A percentile compares a stretch with the other conserved stretches of the same genome.
Evolutionary conservation across 1,139 yeast genomes (phyloP).

Genomic region (Nakaseomyces bracarensis): DNA sequence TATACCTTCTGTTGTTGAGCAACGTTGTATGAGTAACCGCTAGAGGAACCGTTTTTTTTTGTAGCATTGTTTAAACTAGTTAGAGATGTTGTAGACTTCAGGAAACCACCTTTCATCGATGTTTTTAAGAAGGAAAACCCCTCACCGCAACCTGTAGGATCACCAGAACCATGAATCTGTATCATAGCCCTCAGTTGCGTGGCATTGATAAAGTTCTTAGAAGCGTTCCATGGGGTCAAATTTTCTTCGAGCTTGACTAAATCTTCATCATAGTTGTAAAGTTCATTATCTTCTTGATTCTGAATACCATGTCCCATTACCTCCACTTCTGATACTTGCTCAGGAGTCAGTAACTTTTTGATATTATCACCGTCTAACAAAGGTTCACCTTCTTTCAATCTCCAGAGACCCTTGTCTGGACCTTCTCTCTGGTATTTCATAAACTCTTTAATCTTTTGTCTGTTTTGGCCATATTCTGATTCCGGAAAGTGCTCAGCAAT

Average conservation of each 20-base stretch:
- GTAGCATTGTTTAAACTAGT: slow-evolving; percentile 1
- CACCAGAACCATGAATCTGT: slow-evolving; percentile 94
- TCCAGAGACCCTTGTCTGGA: slow-evolving; percentile 95
- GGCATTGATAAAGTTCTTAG: slow-evolving; percentile 84
- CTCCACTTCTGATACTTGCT: slow-evolving; percentile 79
- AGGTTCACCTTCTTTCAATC: slow-evolving; percentile 63
- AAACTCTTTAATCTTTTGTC: slow-evolving; percentile 91
- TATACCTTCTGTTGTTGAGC: slow-evolving; percentile 88
- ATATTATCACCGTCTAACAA: slow-evolving; percentile 74
- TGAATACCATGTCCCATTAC: slow-evolving; percentile 94
- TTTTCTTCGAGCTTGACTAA: slow-evolving; percentile 65
- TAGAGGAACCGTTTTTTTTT: slow-evolving; percentile 25
- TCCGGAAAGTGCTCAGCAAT: slow-evolving; percentile 92
- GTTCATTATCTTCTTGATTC: slow-evolving; percentile 62
- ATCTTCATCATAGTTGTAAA: slow-evolving; percentile 41
- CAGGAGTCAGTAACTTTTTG: slow-evolving; percentile 84
- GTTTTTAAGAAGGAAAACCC: slow-evolving; percentile 86
- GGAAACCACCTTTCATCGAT: slow-evolving; percentile 91
- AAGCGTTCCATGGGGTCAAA: slow-evolving; percentile 86
- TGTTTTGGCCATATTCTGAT: slow-evolving; percentile 93
- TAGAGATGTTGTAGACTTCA: slow-evolving; percentile 42
- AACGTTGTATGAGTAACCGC: slow-evolving; percentile 64
- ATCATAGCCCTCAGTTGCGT: slow-evolving; percentile 97
- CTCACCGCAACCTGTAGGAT: slow-evolving; percentile 86
- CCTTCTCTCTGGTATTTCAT: slow-evolving; percentile 97